phyloP scores from a whole-genome alignment of 768 basidiomycete genomes.

The Tylopilus balloui region DNA sequence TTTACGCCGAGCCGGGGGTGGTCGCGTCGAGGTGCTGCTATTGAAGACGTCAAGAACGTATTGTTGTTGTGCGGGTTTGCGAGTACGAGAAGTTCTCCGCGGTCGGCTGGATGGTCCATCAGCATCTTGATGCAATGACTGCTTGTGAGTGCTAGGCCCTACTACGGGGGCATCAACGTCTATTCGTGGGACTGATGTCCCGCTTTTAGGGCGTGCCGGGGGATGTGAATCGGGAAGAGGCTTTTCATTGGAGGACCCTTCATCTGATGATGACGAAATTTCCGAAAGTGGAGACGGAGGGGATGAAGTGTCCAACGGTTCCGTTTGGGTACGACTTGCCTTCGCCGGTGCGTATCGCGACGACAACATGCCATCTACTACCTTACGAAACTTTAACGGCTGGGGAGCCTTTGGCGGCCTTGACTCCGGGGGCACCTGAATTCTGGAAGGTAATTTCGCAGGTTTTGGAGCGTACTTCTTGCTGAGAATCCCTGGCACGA shows the following conservation, averaged over 20 bases:
- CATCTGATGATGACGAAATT: slow-evolving; percentile 20
- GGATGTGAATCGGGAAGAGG: not conserved
- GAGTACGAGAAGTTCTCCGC: slow-evolving; percentile 50
- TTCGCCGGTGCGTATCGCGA: slow-evolving; percentile 24
- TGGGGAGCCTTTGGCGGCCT: slow-evolving; percentile 23
- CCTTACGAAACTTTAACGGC: slow-evolving; percentile 38
- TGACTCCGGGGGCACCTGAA: slow-evolving; percentile 7
- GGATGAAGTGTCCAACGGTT: not conserved
- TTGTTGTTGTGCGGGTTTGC: slow-evolving; percentile 38
- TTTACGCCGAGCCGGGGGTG: slow-evolving; percentile 44
- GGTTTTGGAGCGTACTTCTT: slow-evolving; percentile 28
- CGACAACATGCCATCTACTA: slow-evolving; percentile 35
- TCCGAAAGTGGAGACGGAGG: slow-evolving; percentile 23
- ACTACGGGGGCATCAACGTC: slow-evolving; percentile 10
- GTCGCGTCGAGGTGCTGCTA: slow-evolving; percentile 23
- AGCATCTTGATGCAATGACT: slow-evolving; percentile 12
- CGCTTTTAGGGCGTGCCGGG: not conserved
- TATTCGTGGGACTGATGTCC: not conserved
- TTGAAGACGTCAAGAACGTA: slow-evolving; percentile 39
- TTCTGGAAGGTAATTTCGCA: slow-evolving; percentile 12
- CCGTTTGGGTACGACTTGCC: slow-evolving; percentile 8
- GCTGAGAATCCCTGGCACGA: slow-evolving; percentile 33
- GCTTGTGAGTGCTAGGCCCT: not conserved
- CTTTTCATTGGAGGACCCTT: slow-evolving; percentile 11
- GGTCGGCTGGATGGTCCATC: slow-evolving; percentile 12